Conservation (phyloP, 768 basidiomycete genomes). For the Mycena indigotica region DNA sequence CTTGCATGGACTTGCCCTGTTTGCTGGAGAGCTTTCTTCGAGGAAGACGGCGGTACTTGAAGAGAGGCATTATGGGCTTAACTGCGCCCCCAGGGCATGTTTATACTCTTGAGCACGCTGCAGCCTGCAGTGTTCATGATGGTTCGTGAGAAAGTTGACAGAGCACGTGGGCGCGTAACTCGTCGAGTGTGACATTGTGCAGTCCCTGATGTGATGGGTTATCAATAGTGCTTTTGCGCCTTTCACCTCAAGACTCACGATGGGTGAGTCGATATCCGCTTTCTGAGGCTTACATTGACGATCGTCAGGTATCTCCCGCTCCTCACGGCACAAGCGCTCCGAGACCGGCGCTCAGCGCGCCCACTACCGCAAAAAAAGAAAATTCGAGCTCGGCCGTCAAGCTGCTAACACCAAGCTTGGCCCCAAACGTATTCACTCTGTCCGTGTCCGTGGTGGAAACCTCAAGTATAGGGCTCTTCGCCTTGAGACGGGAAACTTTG, state of each 20-base stretch:
- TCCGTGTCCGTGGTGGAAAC: conserved; percentile 96
- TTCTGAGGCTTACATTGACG: conserved; percentile 18
- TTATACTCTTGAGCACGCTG: conserved; percentile 1
- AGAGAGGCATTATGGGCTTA: conserved; percentile 35
- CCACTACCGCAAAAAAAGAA: conserved; percentile 99
- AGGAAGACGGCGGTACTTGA: conserved; percentile 42
- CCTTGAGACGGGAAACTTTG: conserved; percentile 96
- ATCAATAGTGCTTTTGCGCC: too few relatives aligned
- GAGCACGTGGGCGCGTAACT: conserved; percentile 25
- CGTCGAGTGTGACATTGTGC: neutral
- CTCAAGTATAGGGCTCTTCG: conserved; percentile 94
- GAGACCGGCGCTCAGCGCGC: conserved; percentile 90
- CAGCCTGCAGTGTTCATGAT: neutral
- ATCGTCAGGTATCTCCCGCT: conserved; percentile 87
- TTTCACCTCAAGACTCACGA: conserved; percentile 67
- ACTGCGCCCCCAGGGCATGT: too few relatives aligned
- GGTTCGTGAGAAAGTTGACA: conserved; percentile 20
- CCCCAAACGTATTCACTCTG: conserved; percentile 90
- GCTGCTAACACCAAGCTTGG: conserved; percentile 97
- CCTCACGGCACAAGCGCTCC: conserved; percentile 97
- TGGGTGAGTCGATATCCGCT: conserved; percentile 61
- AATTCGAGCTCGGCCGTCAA: conserved; percentile 99
- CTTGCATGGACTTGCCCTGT: conserved; percentile 58
- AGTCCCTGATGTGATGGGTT: neutral
- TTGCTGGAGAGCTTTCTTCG: conserved; percentile 46